Evolutionary conservation across 2,329 filamentous ascomycete genomes (phyloP).

Genomic region (Diatrype stigma): DNA sequence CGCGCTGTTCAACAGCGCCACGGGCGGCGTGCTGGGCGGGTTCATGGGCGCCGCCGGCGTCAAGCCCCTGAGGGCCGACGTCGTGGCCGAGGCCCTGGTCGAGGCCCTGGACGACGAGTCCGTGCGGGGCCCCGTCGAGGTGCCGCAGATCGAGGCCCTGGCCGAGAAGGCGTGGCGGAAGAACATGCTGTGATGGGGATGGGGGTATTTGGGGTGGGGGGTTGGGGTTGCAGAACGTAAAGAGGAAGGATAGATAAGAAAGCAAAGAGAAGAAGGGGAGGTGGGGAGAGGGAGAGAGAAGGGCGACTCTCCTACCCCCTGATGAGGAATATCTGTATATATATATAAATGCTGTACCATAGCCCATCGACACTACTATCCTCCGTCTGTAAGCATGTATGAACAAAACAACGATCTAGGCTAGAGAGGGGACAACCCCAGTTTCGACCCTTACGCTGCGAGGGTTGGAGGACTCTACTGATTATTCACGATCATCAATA

Average conservation of each 20-base stretch:
- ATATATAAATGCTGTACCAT: no score
- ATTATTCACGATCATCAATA: no score
- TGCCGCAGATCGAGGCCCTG: conserved; percentile 74
- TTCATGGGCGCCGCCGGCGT: conserved; percentile 78
- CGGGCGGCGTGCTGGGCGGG: conserved; percentile 69
- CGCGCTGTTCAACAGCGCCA: conserved; percentile 69
- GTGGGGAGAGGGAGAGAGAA: background rate
- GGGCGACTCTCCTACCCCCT: no score
- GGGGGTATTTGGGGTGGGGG: background rate
- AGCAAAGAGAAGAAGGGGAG: conserved; percentile 2
- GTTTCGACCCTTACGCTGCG: no score
- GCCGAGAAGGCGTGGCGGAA: conserved; percentile 83
- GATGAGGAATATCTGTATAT: no score
- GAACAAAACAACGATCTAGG: no score
- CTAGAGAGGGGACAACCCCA: no score
- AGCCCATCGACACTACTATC: background rate
- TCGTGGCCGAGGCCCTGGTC: conserved; percentile 84
- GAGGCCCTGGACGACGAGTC: conserved; percentile 75
- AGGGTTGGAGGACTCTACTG: no score
- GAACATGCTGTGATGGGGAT: conserved; percentile 69
- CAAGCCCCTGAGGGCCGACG: conserved; percentile 83
- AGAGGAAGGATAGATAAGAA: no score
- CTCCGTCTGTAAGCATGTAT: background rate
- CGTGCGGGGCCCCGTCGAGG: conserved; percentile 72
- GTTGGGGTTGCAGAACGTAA: no score